A percentile compares a stretch with the other conserved stretches of the same genome.
These are phyloP conservation scores for Casuarina glauca DNA, from an alignment of 306 rosid genomes.

Conservation along the genomic window DNA sequence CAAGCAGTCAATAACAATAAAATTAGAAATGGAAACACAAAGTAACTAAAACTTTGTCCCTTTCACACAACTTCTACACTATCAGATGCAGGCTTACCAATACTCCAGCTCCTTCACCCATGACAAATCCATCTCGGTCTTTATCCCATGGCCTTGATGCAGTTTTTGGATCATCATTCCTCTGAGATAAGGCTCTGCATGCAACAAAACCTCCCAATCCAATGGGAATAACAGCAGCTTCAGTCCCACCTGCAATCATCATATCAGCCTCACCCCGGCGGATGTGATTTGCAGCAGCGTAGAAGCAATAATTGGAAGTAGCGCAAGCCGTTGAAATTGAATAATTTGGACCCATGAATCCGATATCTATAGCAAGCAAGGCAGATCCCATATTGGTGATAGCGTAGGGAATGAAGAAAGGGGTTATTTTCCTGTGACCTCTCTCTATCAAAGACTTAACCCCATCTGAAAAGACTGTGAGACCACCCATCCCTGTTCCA, in stretches of 20 bases:
- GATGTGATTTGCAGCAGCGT: constrained; percentile 94
- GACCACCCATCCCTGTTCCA: constrained; percentile 98
- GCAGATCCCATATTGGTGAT: constrained; percentile 98
- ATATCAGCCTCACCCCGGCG: constrained; percentile 99
- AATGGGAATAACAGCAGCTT: constrained; percentile 92
- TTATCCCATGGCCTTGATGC: constrained; percentile 99
- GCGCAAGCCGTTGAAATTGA: constrained; percentile 99
- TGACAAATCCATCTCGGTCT: constrained; percentile 95
- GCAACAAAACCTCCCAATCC: constrained; percentile 97
- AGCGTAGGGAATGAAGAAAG: constrained; percentile 92
- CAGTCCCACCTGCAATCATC: constrained; percentile 98
- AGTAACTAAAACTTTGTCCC: not conserved
- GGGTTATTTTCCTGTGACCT: constrained; percentile 85
- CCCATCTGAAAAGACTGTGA: constrained; percentile 83
- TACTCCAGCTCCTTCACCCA: constrained; percentile 99
- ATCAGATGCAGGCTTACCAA: constrained; percentile 55
- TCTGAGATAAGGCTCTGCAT: constrained; percentile 93
- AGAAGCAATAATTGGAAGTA: constrained; percentile 92
- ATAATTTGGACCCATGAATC: constrained; percentile 95
- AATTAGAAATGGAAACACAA: not conserved
- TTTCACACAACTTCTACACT: not conserved
- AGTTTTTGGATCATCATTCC: constrained; percentile 94
- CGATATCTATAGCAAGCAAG: constrained; percentile 86
- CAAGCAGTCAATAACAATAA: not conserved
- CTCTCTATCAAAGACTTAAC: constrained; percentile 78